Base-by-base conservation (phyloP, 1,139 yeast genomes). In the Candida glucosophila region DNA sequence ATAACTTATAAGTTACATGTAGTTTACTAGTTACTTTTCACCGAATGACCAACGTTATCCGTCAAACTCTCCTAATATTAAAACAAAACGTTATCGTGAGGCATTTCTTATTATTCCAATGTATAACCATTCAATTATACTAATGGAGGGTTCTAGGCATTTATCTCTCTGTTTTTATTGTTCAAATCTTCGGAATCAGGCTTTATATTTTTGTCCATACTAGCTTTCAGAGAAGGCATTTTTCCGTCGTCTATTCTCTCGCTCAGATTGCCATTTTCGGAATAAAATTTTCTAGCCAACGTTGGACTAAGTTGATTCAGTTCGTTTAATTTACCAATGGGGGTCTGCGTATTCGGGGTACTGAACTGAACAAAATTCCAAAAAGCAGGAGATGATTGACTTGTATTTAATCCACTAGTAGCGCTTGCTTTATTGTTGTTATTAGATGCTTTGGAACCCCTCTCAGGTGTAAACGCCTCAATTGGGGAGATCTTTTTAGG, bases 381-480 rank as follows among this genome's bases (percentile, higher is more conserved):
- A 32, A 77, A 67, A 8, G 88, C 85, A 2, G 90, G 86, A 2
- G 83, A 74, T 12, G 71, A 63, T 41, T 68, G 76, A 37, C 59
- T 58, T 15, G 59, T 47, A 29, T 45, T 52, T 21, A 34, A 33
- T 2, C 50, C 54, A 34, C 34, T 40, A 6, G 52, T 45, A 14
- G 41, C 32, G 14, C 40, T 40, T 30, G 36, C 24, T 29, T 43
- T 36, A 29, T 33, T 29, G 22, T 31, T 31, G n/a, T n/a, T n/a
- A n/a, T n/a, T n/a, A 14, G 41, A 49, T 22, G 51, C 51, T 24
- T 64, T 60, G 15, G 72, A 63, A 1, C 90, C 90, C 25, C 92
- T 55, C 40, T 80, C 92, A 1, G 93, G 92, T 0, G 93, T 81
- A 40, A 77, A 80, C 2, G 92, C 90, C 47, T 80, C 92, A 33